phyloP scores from a whole-genome alignment of 164 flowering plant genomes.

The Tetrastigma voinierianum region DNA sequence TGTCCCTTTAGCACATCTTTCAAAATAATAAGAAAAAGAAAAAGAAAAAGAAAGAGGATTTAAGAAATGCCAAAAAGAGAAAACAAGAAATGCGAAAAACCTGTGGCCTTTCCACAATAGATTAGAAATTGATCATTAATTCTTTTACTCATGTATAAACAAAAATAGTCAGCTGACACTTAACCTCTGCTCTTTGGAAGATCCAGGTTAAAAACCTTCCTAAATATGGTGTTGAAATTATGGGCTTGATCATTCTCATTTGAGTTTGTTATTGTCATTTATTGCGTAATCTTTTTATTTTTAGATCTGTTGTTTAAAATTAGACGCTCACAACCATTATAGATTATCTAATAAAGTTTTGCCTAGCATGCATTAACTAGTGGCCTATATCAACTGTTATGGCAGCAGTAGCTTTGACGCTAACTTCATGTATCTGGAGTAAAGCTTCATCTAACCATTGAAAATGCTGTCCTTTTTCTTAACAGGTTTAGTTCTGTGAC shows the following conservation, averaged over 20 bases:
- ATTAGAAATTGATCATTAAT: no score
- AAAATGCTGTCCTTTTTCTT: constrained; percentile 11
- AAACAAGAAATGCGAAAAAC: no score
- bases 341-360: neutral
- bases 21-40: no score
- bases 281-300: neutral
- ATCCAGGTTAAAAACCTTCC: no score
- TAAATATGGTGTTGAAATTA: neutral
- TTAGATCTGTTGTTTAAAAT: no score
- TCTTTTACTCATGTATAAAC: no score
- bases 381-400: neutral
- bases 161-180: no score
- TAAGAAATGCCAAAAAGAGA: no score
- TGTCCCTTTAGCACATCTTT: no score
- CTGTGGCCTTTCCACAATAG: no score
- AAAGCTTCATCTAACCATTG: constrained; percentile 5
- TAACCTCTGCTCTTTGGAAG: no score
- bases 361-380: neutral
- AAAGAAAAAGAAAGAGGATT: no score
- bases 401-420: neutral
- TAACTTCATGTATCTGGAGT: neutral
- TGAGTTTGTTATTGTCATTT: neutral
- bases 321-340: neutral
- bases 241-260: constrained; percentile 1
- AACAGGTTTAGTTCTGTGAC: constrained; percentile 95